Percentiles rank a stretch among this genome's conserved stretches.
These are phyloP conservation scores for Coemansia sp. DNA, from an alignment of 192 early-diverging fungal genomes.

Conservation along the genomic window DNA sequence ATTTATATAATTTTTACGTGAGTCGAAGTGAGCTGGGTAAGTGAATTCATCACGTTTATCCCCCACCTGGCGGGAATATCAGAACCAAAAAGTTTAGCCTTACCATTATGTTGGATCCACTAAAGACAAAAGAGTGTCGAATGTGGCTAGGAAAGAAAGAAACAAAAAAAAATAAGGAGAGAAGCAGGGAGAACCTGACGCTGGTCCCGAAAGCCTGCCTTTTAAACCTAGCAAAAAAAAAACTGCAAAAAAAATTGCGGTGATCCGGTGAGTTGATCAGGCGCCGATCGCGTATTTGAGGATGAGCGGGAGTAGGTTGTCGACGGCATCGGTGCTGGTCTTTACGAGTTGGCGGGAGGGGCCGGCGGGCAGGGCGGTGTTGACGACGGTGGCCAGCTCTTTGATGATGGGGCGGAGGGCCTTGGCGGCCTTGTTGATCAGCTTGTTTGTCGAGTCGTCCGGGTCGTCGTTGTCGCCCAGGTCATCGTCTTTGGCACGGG, in stretches of 20 bases:
- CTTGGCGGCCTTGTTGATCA: slow-evolving; percentile 18
- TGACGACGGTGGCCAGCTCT: slow-evolving; percentile 21
- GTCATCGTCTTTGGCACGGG: slow-evolving; percentile 21
- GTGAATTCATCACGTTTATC: slow-evolving; percentile 39
- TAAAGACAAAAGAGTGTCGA: too few relatives aligned
- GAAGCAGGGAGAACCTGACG: too few relatives aligned
- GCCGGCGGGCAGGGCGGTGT: slow-evolving; percentile 17
- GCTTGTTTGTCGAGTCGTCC: slow-evolving; percentile 26
- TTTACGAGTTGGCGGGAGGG: slow-evolving; percentile 34
- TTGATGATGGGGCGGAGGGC: slow-evolving; percentile 32
- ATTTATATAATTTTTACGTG: slow-evolving; percentile 17
- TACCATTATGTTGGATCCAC: slow-evolving; percentile 5
- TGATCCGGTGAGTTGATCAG: slow-evolving; percentile 2
- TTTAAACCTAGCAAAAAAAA: not conserved
- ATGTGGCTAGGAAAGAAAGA: not conserved
- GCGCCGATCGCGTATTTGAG: slow-evolving; percentile 41
- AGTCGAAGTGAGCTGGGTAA: slow-evolving; percentile 47
- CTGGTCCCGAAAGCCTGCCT: slow-evolving; percentile 5
- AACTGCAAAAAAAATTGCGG: too few relatives aligned
- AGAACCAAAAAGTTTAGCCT: too few relatives aligned
- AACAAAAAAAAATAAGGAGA: too few relatives aligned
- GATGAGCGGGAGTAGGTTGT: slow-evolving; percentile 35
- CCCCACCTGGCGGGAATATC: too few relatives aligned
- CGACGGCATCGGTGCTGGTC: slow-evolving; percentile 27
- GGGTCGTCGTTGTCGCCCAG: slow-evolving; percentile 14